Percentiles rank a stretch among this genome's conserved stretches.
Evolutionary conservation across 805 yeast species (phyloP).

Genomic region (Nakazawaea ernobii): DNA sequence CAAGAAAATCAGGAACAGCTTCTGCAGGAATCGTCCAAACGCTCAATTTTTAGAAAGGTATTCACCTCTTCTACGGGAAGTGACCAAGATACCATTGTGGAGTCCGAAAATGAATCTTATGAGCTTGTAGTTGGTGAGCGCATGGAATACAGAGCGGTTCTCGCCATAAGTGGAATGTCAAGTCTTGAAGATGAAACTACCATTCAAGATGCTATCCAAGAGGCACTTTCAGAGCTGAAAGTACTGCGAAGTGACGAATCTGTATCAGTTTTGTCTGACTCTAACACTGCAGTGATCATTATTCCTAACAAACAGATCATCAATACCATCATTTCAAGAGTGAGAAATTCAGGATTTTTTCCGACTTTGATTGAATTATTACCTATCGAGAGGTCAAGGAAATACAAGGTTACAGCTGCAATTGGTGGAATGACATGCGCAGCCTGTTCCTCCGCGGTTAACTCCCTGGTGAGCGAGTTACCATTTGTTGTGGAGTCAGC

Average conservation of each 20-base stretch:
- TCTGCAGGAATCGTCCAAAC: slow-evolving; percentile 13
- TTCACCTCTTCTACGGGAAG: slow-evolving; percentile 10
- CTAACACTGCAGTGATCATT: slow-evolving; percentile 47
- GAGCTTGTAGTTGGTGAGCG: slow-evolving; percentile 17
- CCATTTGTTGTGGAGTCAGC: slow-evolving; percentile 49
- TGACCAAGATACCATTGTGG: slow-evolving; percentile 13
- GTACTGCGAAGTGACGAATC: slow-evolving; percentile 13
- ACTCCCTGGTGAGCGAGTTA: slow-evolving; percentile 37
- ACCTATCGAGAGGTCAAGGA: slow-evolving; percentile 46
- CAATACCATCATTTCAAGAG: slow-evolving; percentile 38
- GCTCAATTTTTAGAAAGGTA: slow-evolving; percentile 10
- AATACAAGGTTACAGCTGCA: slow-evolving; percentile 49
- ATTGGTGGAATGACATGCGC: slow-evolving; percentile 76
- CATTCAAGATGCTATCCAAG: slow-evolving; percentile 36
- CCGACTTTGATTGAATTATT: slow-evolving; percentile 52
- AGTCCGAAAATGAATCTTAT: slow-evolving; percentile 11
- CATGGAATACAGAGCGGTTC: slow-evolving; percentile 40
- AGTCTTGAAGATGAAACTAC: slow-evolving; percentile 56
- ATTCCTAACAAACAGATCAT: slow-evolving; percentile 48
- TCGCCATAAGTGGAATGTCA: slow-evolving; percentile 62
- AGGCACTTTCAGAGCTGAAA: slow-evolving; percentile 17
- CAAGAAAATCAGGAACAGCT: slow-evolving; percentile 18
- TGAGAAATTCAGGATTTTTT: slow-evolving; percentile 42
- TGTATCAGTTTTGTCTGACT: slow-evolving; percentile 40
- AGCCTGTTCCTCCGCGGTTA: slow-evolving; percentile 55